phyloP scores from a whole-genome alignment of 129 eudicot genomes.

The Scalesia atractyloides region DNA sequence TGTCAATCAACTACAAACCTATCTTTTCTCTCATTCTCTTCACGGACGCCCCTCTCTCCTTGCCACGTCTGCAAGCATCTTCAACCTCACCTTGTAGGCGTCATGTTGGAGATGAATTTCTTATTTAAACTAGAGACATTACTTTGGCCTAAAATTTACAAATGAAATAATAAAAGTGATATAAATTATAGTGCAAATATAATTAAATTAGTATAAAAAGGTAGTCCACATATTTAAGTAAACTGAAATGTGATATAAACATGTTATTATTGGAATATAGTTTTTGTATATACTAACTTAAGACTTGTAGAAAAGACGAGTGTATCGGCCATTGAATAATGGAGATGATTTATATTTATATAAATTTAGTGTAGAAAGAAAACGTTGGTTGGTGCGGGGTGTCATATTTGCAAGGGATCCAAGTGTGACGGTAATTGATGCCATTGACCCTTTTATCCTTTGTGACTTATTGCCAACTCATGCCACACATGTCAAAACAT shows the following conservation, averaged over 20 bases:
- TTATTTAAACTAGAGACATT: too few species aligned
- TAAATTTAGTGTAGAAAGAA: neutral
- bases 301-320: neutral
- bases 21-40: too few species aligned
- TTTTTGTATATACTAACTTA: too few species aligned
- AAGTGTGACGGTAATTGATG: constrained; percentile 12
- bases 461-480: constrained; percentile 9
- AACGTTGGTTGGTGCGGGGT: constrained; percentile 23
- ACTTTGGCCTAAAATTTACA: too few species aligned
- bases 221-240: neutral
- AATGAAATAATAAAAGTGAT: too few species aligned
- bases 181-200: too few species aligned
- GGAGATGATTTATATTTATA: neutral
- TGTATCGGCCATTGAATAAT: neutral
- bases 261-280: neutral
- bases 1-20: too few species aligned
- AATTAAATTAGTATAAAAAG: neutral
- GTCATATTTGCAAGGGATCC: constrained; percentile 19
- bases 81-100: too few species aligned
- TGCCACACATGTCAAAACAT: constrained; percentile 30
- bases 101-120: too few species aligned
- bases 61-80: too few species aligned
- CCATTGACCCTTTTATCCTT: constrained; percentile 10
- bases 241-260: neutral
- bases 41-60: too few species aligned